Conservation (phyloP, 805 yeast species). For the Starmerella potacharoeniae region DNA sequence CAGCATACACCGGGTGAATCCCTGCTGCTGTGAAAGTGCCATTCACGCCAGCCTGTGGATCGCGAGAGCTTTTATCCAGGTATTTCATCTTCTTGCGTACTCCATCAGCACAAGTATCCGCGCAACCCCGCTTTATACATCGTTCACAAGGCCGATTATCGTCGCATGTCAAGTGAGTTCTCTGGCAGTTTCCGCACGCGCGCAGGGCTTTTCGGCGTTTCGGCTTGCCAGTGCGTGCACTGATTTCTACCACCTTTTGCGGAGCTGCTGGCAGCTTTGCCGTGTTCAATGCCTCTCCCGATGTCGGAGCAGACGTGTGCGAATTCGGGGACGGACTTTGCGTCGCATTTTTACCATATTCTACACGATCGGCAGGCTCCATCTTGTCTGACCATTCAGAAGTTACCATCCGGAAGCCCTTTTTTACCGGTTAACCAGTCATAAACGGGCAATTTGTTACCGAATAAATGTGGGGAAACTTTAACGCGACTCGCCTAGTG, state of each 20-base stretch:
- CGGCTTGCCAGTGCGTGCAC: slow-evolving; percentile 30
- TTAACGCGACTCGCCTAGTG: background rate
- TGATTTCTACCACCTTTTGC: slow-evolving; percentile 13
- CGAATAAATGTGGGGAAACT: background rate
- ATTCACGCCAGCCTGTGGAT: background rate
- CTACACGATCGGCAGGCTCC: background rate
- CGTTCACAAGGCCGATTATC: slow-evolving; percentile 70
- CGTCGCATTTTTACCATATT: background rate
- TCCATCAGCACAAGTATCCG: slow-evolving; percentile 71
- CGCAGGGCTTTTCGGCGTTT: slow-evolving; percentile 59
- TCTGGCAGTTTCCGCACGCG: slow-evolving; percentile 86
- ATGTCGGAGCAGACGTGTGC: background rate
- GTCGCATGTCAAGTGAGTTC: slow-evolving; percentile 88
- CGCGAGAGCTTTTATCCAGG: background rate
- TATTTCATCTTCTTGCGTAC: slow-evolving; percentile 53
- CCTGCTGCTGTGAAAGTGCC: background rate
- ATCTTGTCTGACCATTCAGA: background rate
- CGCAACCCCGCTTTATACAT: slow-evolving; percentile 60
- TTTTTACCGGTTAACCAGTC: background rate
- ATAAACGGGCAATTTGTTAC: background rate
- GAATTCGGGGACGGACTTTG: background rate
- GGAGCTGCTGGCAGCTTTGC: background rate
- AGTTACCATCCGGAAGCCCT: background rate
- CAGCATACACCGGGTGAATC: background rate
- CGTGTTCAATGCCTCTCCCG: background rate